Evolutionary conservation across 2,329 filamentous ascomycete species (phyloP).

Genomic region (Dichotomopilus funicola): DNA sequence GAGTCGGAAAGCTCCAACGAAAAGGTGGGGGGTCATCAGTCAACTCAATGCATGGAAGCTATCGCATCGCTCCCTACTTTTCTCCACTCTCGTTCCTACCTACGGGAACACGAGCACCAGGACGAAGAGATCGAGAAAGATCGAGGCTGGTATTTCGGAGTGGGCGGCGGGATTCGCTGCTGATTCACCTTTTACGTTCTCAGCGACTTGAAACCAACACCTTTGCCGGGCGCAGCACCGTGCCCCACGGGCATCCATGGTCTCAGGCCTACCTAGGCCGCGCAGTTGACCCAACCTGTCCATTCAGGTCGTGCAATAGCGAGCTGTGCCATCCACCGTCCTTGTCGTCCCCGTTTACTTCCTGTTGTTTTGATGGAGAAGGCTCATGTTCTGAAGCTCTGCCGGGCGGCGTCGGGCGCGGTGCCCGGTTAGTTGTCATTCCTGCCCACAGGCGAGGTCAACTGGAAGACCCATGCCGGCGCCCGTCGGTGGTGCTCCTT

Average conservation of each 20-base stretch:
- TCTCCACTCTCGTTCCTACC: background rate
- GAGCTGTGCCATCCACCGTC: background rate
- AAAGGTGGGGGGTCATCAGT: too few species aligned
- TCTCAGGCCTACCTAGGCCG: background rate
- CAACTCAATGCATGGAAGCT: too few species aligned
- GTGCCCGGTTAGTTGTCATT: slow-evolving; percentile 6
- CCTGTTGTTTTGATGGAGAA: too few species aligned
- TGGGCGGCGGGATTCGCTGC: background rate
- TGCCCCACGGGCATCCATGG: slow-evolving; percentile 5
- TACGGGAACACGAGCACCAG: background rate
- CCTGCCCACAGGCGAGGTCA: background rate
- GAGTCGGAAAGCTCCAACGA: too few species aligned
- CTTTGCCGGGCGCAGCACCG: slow-evolving; percentile 1
- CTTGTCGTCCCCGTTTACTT: too few species aligned
- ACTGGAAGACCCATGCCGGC: background rate
- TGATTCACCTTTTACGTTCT: background rate
- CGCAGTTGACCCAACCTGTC: background rate
- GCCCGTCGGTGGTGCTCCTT: background rate
- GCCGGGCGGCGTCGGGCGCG: slow-evolving; percentile 14
- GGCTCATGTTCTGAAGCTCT: too few species aligned
- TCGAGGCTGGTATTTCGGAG: too few species aligned
- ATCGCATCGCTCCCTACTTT: too few species aligned
- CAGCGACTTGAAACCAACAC: slow-evolving; percentile 14
- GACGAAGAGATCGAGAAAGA: too few species aligned
- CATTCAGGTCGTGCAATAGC: slow-evolving; percentile 2